Evolutionary conservation across 1,284 basidiomycete species (phyloP).

Genomic region (Ganoderma boninense): DNA sequence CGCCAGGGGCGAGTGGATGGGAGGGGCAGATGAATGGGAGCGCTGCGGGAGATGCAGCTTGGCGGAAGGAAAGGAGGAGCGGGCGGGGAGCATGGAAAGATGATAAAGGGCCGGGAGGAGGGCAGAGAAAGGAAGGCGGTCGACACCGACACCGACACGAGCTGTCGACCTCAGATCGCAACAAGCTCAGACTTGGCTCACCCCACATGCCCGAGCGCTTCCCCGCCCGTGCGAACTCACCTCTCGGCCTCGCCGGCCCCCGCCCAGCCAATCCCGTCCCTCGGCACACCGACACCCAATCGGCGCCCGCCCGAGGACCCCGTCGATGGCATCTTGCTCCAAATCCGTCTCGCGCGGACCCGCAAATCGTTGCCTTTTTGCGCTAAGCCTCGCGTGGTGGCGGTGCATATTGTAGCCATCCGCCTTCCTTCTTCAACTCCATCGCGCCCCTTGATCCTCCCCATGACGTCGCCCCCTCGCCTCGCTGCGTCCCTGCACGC

Average conservation of each 20-base stretch:
- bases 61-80: constrained; percentile 19
- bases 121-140: constrained; percentile 13
- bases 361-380: constrained; percentile 8
- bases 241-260: constrained; percentile 25
- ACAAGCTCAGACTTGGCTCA: constrained; percentile 6
- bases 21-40: neutral
- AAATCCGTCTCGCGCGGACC: constrained; percentile 2
- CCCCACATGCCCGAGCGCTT: constrained; percentile 9
- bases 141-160: constrained; percentile 22
- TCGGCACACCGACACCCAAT: constrained; percentile 16
- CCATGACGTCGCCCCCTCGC: neutral
- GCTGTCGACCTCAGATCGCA: constrained; percentile 8
- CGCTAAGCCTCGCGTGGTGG: constrained; percentile 4
- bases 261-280: constrained; percentile 18
- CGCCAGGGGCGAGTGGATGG: constrained; percentile 16
- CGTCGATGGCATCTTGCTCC: constrained; percentile 9
- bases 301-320: constrained; percentile 22
- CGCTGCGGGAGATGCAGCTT: constrained; percentile 18
- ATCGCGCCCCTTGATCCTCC: neutral
- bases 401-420: constrained; percentile 7
- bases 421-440: constrained; percentile 6
- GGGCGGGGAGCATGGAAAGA: constrained; percentile 25
- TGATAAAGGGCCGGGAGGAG: constrained; percentile 25
- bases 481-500: neutral
- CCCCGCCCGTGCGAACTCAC: constrained; percentile 16